Percentiles rank a stretch among this genome's conserved stretches.
Evolutionary conservation across 2,329 filamentous ascomycete genomes (phyloP).

Genomic region (Zymoseptoria crescenta): DNA sequence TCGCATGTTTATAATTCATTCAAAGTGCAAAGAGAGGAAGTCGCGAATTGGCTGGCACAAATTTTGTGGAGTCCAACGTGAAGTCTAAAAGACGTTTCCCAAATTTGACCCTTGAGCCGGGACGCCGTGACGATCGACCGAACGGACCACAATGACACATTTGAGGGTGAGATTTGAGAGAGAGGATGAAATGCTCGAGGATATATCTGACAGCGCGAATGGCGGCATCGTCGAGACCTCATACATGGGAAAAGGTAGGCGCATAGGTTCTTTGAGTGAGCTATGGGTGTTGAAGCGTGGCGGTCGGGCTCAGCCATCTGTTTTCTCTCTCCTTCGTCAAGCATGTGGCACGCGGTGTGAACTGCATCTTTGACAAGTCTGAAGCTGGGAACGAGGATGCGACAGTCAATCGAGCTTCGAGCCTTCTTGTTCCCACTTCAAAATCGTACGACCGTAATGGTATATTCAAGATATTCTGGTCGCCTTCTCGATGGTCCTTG

Average conservation of each 20-base stretch:
- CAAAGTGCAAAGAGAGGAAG: too few relatives aligned
- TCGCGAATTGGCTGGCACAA: too few relatives aligned
- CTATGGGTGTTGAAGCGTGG: neutral
- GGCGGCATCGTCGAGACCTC: neutral
- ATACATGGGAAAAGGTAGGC: neutral
- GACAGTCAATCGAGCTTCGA: neutral
- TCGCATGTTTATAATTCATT: too few relatives aligned
- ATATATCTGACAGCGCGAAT: neutral
- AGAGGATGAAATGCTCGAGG: too few relatives aligned
- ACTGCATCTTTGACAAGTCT: neutral
- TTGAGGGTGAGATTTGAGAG: too few relatives aligned
- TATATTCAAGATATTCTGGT: neutral
- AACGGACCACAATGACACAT: too few relatives aligned
- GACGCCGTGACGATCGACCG: too few relatives aligned
- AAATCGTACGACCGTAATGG: neutral
- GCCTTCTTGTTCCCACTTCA: neutral
- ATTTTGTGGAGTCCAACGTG: too few relatives aligned
- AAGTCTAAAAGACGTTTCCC: too few relatives aligned
- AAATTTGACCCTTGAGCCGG: too few relatives aligned
- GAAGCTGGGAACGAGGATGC: neutral
- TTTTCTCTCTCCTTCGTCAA: neutral
- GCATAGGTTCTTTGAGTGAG: neutral
- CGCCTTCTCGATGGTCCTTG: neutral
- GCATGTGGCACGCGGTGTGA: neutral
- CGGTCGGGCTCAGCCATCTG: neutral